Conservation (phyloP, 2,329 filamentous ascomycete genomes). For the Xylariaceae sp. region DNA sequence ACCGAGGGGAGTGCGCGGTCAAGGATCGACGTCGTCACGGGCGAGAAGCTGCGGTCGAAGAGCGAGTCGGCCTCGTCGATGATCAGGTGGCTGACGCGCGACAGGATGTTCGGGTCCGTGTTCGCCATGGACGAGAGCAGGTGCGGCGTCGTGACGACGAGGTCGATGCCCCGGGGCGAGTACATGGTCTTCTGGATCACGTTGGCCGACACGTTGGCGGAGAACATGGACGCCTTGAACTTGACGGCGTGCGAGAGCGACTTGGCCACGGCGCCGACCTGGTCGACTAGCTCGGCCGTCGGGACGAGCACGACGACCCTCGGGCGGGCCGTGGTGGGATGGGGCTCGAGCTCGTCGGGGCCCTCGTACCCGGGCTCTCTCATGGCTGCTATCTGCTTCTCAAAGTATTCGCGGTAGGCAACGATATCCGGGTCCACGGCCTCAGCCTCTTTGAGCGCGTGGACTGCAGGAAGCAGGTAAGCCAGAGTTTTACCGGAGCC, state of each 20-base stretch:
- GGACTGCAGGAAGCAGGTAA: conserved; percentile 78
- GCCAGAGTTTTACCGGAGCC: conserved; percentile 95
- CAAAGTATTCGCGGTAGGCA: conserved; percentile 49
- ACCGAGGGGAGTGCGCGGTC: conserved; percentile 76
- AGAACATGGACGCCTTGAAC: conserved; percentile 78
- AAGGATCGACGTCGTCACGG: conserved; percentile 75
- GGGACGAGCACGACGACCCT: conserved; percentile 83
- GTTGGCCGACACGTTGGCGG: conserved; percentile 66
- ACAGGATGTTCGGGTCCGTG: conserved; percentile 84
- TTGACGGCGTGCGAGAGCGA: conserved; percentile 78
- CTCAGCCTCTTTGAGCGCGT: conserved; percentile 78
- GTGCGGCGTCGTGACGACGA: conserved; percentile 84
- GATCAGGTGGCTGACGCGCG: conserved; percentile 82
- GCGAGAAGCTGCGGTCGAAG: conserved; percentile 85
- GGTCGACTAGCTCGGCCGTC: conserved; percentile 83
- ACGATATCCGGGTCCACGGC: conserved; percentile 52
- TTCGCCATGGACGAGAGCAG: conserved; percentile 83
- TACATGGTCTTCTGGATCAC: conserved; percentile 84
- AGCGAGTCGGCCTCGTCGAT: conserved; percentile 96
- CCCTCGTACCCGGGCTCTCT: conserved; percentile 48
- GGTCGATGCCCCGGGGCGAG: conserved; percentile 72
- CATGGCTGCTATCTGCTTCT: conserved; percentile 53
- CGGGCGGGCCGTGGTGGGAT: conserved; percentile 72
- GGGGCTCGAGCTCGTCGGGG: conserved; percentile 62
- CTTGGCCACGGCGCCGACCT: conserved; percentile 79